Percentiles rank a stretch among this genome's conserved stretches.
Conservation (phyloP, 2,329 filamentous ascomycete species). For the Xylariaceae sp. region DNA sequence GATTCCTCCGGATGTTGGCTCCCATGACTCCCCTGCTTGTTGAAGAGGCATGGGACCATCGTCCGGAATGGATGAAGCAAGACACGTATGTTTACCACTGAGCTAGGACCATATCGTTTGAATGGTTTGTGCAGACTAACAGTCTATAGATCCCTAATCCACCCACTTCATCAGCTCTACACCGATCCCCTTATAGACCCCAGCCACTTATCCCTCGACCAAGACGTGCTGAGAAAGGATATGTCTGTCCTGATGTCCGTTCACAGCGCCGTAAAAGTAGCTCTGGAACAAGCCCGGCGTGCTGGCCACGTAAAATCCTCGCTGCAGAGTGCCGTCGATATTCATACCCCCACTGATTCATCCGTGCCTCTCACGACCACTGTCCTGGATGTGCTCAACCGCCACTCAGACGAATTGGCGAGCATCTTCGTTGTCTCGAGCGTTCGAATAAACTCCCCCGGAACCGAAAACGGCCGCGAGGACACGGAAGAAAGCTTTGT, state of each 20-base stretch:
- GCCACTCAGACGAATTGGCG: conserved; percentile 50
- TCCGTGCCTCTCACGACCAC: conserved; percentile 15
- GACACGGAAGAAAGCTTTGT: conserved; percentile 32
- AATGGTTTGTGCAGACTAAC: conserved; percentile 5
- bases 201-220: conserved; percentile 36
- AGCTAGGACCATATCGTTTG: background rate
- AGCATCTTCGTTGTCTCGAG: conserved; percentile 57
- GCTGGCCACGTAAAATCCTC: conserved; percentile 75
- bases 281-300: conserved; percentile 68
- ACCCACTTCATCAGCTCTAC: conserved; percentile 49
- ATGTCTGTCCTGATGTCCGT: conserved; percentile 49
- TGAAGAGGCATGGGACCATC: conserved; percentile 81
- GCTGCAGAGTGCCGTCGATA: conserved; percentile 68
- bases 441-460: conserved; percentile 34
- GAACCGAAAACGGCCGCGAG: conserved; percentile 37
- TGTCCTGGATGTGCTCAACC: conserved; percentile 31
- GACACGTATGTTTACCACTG: conserved; percentile 35
- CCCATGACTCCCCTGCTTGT: conserved; percentile 80
- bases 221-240: conserved; percentile 38
- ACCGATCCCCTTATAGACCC: conserved; percentile 39
- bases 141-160: conserved; percentile 23
- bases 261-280: conserved; percentile 66
- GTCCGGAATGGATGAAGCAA: conserved; percentile 60
- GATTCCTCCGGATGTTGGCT: conserved; percentile 72
- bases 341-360: conserved; percentile 41